phyloP scores from a whole-genome alignment of 2,329 filamentous ascomycete genomes.

The Beauveria sp. region DNA sequence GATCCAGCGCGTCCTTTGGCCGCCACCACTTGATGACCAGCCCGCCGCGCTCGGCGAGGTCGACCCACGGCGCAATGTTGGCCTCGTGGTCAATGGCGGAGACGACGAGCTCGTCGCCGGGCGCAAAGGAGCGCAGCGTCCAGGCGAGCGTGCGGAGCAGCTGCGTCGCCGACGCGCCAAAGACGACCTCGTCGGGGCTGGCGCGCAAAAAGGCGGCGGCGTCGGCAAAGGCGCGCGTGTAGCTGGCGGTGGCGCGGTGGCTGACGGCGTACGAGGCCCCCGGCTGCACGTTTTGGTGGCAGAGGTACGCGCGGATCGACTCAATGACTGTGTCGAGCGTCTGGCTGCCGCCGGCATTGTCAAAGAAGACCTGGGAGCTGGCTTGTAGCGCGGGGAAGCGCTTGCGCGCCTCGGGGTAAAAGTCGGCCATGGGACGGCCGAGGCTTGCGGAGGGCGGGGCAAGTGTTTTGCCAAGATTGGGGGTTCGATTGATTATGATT shows the following conservation, averaged over 20 bases:
- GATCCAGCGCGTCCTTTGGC: conserved; percentile 38
- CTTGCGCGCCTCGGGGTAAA: conserved; percentile 8
- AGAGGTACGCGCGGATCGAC: conserved; percentile 58
- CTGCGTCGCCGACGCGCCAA: conserved; percentile 69
- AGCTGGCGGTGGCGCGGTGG: conserved; percentile 50
- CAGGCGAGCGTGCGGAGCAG: conserved; percentile 64
- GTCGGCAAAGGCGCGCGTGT: conserved; percentile 52
- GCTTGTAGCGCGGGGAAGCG: conserved; percentile 60
- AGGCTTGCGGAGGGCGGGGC: not conserved
- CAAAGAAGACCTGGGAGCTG: conserved; percentile 59
- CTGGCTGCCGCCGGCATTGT: conserved; percentile 74
- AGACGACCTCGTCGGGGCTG: conserved; percentile 56
- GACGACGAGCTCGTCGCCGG: conserved; percentile 60
- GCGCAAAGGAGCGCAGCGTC: conserved; percentile 34
- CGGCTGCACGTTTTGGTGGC: conserved; percentile 65
- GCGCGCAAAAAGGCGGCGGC: conserved; percentile 68
- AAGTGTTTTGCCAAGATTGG: too few species aligned
- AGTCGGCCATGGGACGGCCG: conserved; percentile 4
- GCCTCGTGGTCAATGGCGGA: conserved; percentile 72
- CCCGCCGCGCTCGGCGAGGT: conserved; percentile 53
- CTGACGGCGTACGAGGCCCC: conserved; percentile 61
- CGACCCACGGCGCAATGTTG: conserved; percentile 67
- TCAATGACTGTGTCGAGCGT: conserved; percentile 59
- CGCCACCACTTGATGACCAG: conserved; percentile 66
- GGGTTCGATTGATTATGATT: too few species aligned